Base-by-base conservation (phyloP, 1,284 basidiomycete species). In the Tilletia indica region DNA sequence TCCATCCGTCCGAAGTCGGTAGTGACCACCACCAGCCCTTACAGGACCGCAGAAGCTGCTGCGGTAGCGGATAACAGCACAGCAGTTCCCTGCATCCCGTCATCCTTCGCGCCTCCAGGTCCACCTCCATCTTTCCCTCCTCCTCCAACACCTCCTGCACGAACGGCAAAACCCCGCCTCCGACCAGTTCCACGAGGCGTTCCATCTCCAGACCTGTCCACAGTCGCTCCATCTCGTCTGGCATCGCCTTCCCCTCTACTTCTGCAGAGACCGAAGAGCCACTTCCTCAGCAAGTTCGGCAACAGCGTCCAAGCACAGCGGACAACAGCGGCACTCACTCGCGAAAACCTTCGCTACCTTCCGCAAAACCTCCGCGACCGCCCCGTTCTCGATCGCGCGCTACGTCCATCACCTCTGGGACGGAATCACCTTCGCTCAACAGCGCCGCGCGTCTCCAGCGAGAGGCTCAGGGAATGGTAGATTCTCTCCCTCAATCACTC, bases 361-460 rank as follows among this genome's bases (percentile, higher is more conserved):
- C 39, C 36, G 36, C 61, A 0, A 25, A 14, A 6, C 61, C 61
- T 11, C 36, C 61, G 16, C 31, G 61, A 16, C 61, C 61, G 6
- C 61, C 61, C 19, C 61, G 61, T 11, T 64, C 61, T 21, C 61
- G 61, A 11, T 64, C 61, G 19, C 61, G 61, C 61, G 39, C 12
- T 5, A 39, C 36, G 16, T 64, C 61, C 31, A 9, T 16, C 36
- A 16, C 34, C 5, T 25, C 61, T 11, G 14, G 19, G 12, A 34
- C 12, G 4, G 36, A 64, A 14, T 42, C 38, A 38, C 61, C 61
- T 39, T 39, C 34, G 0, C 3, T 31, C 16, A 58, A 21, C 14
- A 31, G 56, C 25, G 61, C 61, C 25, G 61, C 61, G 3, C 61
- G 61, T 16, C 61, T 64, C 16, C 61, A 21, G 14, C 34, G 61